phyloP scores from a whole-genome alignment of 805 yeast genomes.

The Zygotorulaspora chibaensis region DNA sequence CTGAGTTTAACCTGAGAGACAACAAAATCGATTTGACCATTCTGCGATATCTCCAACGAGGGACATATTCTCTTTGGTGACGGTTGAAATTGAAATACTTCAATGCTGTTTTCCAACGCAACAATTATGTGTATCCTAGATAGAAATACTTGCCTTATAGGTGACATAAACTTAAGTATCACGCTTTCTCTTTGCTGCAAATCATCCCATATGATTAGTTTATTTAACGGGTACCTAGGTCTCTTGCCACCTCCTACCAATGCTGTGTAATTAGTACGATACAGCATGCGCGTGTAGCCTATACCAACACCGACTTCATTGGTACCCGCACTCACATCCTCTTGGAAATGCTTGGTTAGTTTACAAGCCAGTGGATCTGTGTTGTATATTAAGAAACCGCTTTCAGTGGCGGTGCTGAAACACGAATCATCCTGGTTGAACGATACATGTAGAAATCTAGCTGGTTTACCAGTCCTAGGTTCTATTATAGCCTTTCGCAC shows the following conservation, averaged over 20 bases:
- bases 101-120: constrained; percentile 60
- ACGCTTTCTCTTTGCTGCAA: constrained; percentile 69
- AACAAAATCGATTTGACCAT: constrained; percentile 25
- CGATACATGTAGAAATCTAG: constrained; percentile 50
- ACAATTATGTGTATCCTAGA: constrained; percentile 75
- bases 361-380: constrained; percentile 65
- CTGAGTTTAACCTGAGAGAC: constrained; percentile 16
- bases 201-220: constrained; percentile 90
- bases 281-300: constrained; percentile 75
- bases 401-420: constrained; percentile 75
- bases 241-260: constrained; percentile 84
- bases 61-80: constrained; percentile 59
- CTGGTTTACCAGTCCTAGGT: constrained; percentile 13
- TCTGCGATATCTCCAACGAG: constrained; percentile 20
- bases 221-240: constrained; percentile 75
- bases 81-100: constrained; percentile 74
- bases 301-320: constrained; percentile 60
- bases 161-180: constrained; percentile 68
- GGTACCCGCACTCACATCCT: constrained; percentile 55
- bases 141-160: constrained; percentile 67
- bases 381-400: constrained; percentile 80
- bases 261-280: constrained; percentile 86
- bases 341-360: constrained; percentile 20
- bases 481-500: constrained; percentile 18
- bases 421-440: constrained; percentile 92